Conservation (phyloP, 1,284 basidiomycete genomes). For the Dichomitus squalens region DNA sequence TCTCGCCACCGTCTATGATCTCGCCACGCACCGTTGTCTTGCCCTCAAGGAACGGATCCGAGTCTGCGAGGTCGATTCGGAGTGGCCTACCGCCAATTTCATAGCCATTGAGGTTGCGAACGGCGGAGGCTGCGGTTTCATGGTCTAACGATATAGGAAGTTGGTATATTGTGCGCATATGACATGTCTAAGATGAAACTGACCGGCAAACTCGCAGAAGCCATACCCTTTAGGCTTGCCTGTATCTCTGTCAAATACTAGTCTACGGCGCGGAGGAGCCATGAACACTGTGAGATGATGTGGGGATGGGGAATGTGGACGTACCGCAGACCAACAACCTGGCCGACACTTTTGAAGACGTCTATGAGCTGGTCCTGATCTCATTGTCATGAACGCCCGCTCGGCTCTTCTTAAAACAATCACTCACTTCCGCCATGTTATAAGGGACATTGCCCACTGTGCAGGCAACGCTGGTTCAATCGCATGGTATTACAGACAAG, state of each 20-base stretch:
- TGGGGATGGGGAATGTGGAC: background rate
- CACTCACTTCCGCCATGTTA: constrained; percentile 75
- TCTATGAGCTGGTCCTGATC: constrained; percentile 76
- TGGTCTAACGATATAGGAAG: constrained; percentile 62
- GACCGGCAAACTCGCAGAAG: constrained; percentile 96
- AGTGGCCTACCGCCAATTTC: constrained; percentile 72
- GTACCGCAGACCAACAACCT: constrained; percentile 86
- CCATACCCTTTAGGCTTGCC: constrained; percentile 97
- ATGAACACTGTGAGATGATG: constrained; percentile 1
- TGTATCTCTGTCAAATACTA: constrained; percentile 95
- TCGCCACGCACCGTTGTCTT: constrained; percentile 64
- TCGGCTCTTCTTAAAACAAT: background rate
- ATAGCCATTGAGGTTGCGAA: constrained; percentile 76
- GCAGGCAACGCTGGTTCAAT: background rate
- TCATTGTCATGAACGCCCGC: background rate
- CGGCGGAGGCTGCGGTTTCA: constrained; percentile 83
- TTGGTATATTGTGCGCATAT: constrained; percentile 17
- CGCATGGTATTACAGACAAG: background rate
- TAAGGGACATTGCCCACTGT: constrained; percentile 86
- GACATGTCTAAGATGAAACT: constrained; percentile 35
- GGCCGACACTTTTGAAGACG: constrained; percentile 84
- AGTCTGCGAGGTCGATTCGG: constrained; percentile 68
- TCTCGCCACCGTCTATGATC: constrained; percentile 61
- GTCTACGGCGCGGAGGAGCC: constrained; percentile 46
- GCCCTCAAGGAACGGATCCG: constrained; percentile 49